These are phyloP conservation scores for Hygrophoropsis aurantiaca DNA, from an alignment of 768 basidiomycete species.

Conservation along the genomic window DNA sequence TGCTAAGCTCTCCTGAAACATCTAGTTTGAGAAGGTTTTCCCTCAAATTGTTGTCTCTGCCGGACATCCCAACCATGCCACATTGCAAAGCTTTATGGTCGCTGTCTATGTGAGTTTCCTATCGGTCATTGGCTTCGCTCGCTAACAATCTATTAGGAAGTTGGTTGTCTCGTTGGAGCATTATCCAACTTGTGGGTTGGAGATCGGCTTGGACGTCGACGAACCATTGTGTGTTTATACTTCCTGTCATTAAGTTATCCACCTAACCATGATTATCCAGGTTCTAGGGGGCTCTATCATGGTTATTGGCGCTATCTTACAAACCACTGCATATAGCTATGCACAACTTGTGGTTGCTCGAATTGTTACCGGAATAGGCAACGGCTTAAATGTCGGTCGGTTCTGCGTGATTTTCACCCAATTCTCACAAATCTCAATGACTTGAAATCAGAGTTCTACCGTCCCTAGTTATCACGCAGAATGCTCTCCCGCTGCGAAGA, in stretches of 20 bases:
- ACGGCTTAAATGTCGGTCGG: conserved; percentile 54
- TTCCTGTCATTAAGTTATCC: neutral
- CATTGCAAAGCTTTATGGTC: conserved; percentile 58
- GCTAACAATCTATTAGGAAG: conserved; percentile 39
- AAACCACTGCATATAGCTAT: conserved; percentile 56
- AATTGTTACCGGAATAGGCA: conserved; percentile 60
- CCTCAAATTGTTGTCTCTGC: conserved; percentile 48
- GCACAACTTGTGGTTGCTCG: conserved; percentile 63
- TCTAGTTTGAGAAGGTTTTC: conserved; percentile 56
- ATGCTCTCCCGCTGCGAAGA: conserved; percentile 56
- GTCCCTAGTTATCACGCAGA: conserved; percentile 67
- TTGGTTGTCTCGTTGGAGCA: conserved; percentile 67
- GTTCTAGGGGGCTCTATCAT: conserved; percentile 51
- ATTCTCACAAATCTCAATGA: too few species aligned
- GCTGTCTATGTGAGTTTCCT: conserved; percentile 52
- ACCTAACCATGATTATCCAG: neutral
- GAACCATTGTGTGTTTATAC: conserved; percentile 42
- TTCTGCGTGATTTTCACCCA: neutral
- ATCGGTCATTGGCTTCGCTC: neutral
- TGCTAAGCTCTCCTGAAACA: neutral
- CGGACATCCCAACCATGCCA: conserved; percentile 44
- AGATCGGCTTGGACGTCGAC: conserved; percentile 58
- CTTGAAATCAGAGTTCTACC: conserved; percentile 57
- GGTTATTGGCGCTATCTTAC: conserved; percentile 62
- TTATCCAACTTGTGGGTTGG: conserved; percentile 62